phyloP scores from a whole-genome alignment of 2,329 filamentous ascomycete species.

The Helotiales sp. region DNA sequence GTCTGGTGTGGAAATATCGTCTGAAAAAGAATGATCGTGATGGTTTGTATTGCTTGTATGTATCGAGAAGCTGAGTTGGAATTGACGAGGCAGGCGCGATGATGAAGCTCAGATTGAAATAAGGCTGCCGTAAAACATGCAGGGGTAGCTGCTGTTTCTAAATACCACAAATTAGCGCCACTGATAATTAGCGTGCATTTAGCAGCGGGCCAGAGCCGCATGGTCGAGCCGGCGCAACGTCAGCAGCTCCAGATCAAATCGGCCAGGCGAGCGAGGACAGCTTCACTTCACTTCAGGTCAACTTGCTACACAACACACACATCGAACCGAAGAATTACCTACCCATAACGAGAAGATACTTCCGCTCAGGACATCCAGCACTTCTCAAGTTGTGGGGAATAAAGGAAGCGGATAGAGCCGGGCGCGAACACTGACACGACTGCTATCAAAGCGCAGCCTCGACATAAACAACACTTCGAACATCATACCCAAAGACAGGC shows the following conservation, averaged over 20 bases:
- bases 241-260: slow-evolving; percentile 26
- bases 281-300: slow-evolving; percentile 7
- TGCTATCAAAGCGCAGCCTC: slow-evolving; percentile 3
- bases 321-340: too few relatives aligned
- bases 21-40: too few relatives aligned
- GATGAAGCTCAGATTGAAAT: slow-evolving; percentile 40
- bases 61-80: too few relatives aligned
- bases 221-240: slow-evolving; percentile 29
- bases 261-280: slow-evolving; percentile 4
- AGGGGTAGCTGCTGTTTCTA: slow-evolving; percentile 12
- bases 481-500: slow-evolving; percentile 10
- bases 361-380: too few relatives aligned
- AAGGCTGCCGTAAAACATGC: slow-evolving; percentile 28
- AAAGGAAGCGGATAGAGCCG: background rate
- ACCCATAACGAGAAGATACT: too few relatives aligned
- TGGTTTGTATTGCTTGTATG: too few relatives aligned
- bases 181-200: background rate
- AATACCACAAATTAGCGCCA: background rate
- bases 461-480: slow-evolving; percentile 5
- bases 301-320: background rate
- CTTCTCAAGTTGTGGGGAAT: too few relatives aligned
- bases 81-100: slow-evolving; percentile 41
- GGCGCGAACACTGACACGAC: background rate
- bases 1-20: too few relatives aligned
- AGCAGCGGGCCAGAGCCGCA: background rate